Evolutionary conservation across 208 protist species (phyloP), one percentile per base, ranked within the genome.

Genomic region (Wallacemonas collosoma): DNA sequence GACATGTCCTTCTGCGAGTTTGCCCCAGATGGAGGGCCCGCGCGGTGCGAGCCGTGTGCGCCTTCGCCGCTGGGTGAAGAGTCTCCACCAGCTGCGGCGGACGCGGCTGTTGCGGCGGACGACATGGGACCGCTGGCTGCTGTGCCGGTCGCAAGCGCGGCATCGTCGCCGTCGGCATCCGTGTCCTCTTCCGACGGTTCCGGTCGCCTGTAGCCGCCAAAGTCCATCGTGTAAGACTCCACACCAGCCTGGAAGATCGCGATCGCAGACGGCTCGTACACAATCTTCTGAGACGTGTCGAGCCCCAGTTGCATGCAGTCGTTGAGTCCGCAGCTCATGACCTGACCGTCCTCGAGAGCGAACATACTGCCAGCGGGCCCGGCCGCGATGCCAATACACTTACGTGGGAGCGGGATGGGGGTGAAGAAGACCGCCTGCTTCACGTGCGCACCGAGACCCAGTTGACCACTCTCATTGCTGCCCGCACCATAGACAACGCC

Each of bases 321-420:
- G 73, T 97, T 97, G 14, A 89, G 56, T 2, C 93, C 93, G 64
- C 89, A 94, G 2, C 83, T 77, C 45, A 92, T 88, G 36, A 97
- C 86, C 39, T 73, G 74, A 41, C 91, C 89, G 56, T 91, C 76
- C 40, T 90, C 84, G 71, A 84, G 91, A 57, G 89, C 88, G 79
- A 97, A 94, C 86, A 95, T 92, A 73, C 90, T 95, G 2, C 86
- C 85, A 2, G 70, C 74, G 4, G 93, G 89, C 3, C 93, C 93
- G 11, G 89, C 88, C 0, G 89, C 89, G 45, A 95, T 90, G 35
- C 89, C 89, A 45, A 94, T 79, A 71, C 91, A 95, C 50, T 81
- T 84, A 57, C 75, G 47, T 26, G 86, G 87, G 2, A 95, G 78
- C 3, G 82, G 86, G 48, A 95, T 90, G 4, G 57, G 77, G 0